phyloP scores from a whole-genome alignment of 768 basidiomycete genomes.

The Mycena leptocephala region DNA sequence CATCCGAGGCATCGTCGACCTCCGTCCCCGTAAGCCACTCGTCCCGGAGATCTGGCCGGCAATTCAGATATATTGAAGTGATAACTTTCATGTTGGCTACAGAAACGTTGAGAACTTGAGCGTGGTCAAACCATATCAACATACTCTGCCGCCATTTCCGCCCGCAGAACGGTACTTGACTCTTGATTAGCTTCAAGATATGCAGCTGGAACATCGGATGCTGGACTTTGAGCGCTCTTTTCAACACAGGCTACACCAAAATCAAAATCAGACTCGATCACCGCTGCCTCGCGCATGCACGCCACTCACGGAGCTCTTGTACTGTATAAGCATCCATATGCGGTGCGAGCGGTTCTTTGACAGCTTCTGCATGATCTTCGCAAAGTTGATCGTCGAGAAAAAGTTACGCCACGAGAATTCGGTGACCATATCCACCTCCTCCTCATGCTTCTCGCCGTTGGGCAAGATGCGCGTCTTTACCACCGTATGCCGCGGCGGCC shows the following conservation, averaged over 20 bases:
- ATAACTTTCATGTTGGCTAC: slow-evolving; percentile 99
- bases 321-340: slow-evolving; percentile 96
- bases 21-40: slow-evolving; percentile 98
- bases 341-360: slow-evolving; percentile 96
- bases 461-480: slow-evolving; percentile 72
- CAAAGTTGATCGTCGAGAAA: slow-evolving; percentile 97
- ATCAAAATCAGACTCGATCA: not conserved
- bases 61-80: slow-evolving; percentile 97
- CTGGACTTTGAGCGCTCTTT: slow-evolving; percentile 93
- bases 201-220: slow-evolving; percentile 96
- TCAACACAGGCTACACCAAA: slow-evolving; percentile 86
- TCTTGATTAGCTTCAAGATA: slow-evolving; percentile 97
- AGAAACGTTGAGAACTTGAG: slow-evolving; percentile 22
- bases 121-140: slow-evolving; percentile 39
- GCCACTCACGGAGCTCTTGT: slow-evolving; percentile 92
- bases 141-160: slow-evolving; percentile 98
- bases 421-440: slow-evolving; percentile 93
- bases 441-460: slow-evolving; percentile 83
- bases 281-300: not conserved
- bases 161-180: slow-evolving; percentile 98
- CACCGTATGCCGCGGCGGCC: slow-evolving; percentile 72
- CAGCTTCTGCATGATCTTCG: slow-evolving; percentile 97
- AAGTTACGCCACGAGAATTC: slow-evolving; percentile 99
- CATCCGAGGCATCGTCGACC: slow-evolving; percentile 93
- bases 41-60: slow-evolving; percentile 95